phyloP scores from a whole-genome alignment of 2,329 filamentous ascomycete genomes.

The Pyrenophora seminiperda region DNA sequence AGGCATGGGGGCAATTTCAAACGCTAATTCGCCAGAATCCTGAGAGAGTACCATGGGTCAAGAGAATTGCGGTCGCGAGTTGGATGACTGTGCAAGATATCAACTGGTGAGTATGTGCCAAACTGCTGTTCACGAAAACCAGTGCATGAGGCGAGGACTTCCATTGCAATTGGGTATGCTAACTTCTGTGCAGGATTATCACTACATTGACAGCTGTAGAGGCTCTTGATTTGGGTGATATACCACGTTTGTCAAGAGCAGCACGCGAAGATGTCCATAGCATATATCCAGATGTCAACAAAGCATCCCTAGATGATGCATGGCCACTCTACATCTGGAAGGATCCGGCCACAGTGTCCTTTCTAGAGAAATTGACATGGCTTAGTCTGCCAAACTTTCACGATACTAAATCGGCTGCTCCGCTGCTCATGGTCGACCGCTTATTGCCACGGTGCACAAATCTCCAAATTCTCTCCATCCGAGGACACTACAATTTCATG shows the following conservation, averaged over 20 bases:
- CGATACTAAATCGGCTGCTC: neutral
- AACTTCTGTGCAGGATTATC: slow-evolving; percentile 17
- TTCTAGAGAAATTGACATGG: slow-evolving; percentile 22
- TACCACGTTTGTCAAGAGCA: neutral
- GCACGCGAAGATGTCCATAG: neutral
- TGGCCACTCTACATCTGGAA: neutral
- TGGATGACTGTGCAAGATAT: slow-evolving; percentile 33
- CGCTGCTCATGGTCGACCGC: neutral
- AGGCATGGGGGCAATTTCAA: slow-evolving; percentile 29
- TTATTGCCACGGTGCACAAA: slow-evolving; percentile 12
- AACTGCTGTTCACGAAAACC: no score
- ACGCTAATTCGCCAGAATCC: neutral
- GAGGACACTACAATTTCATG: slow-evolving; percentile 13
- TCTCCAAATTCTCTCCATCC: slow-evolving; percentile 29
- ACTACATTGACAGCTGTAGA: slow-evolving; percentile 18
- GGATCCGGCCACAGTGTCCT: neutral
- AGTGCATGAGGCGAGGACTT: no score
- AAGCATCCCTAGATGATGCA: neutral
- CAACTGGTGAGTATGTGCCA: slow-evolving; percentile 19
- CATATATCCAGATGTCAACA: neutral
- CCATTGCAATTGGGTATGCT: neutral
- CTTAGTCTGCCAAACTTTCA: slow-evolving; percentile 26
- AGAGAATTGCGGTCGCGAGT: slow-evolving; percentile 29
- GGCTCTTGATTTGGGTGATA: slow-evolving; percentile 30
- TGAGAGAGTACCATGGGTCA: slow-evolving; percentile 21